Conservation (phyloP, 1,139 yeast genomes). For the Pichia sp. region DNA sequence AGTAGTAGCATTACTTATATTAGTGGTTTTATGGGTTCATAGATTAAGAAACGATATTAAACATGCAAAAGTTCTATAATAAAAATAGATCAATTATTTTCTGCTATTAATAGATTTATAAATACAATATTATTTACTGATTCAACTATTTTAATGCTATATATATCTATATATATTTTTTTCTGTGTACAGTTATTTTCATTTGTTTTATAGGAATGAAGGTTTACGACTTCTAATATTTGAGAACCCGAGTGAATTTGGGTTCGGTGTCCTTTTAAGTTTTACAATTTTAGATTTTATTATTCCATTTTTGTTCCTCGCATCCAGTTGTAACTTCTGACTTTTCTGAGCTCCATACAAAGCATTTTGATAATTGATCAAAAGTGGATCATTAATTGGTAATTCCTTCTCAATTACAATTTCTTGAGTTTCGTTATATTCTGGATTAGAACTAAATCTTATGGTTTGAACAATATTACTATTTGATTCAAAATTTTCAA, state of each 20-base stretch:
- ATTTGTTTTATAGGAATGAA: conserved; percentile 29
- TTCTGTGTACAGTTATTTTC: too few species aligned
- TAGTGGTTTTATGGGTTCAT: conserved; percentile 38
- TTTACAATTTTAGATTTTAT: conserved; percentile 27
- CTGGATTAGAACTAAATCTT: conserved; percentile 4
- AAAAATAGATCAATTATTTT: background rate
- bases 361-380: conserved; percentile 19
- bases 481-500: background rate
- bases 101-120: background rate
- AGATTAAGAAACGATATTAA: conserved; percentile 49
- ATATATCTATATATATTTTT: too few species aligned
- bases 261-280: conserved; percentile 37
- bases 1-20: conserved; percentile 34
- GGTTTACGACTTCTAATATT: conserved; percentile 38
- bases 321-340: conserved; percentile 22
- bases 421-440: conserved; percentile 16
- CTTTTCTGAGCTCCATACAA: conserved; percentile 23
- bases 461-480: background rate
- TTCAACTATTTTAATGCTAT: too few species aligned
- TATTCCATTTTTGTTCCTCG: conserved; percentile 22
- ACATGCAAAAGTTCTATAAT: conserved; percentile 45
- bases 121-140: background rate
- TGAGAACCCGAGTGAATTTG: conserved; percentile 39
- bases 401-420: conserved; percentile 25
- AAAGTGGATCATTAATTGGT: conserved; percentile 21